Percentiles rank a stretch among this genome's conserved stretches.
Conservation (phyloP, 1,284 basidiomycete species). For the Leccinum discolor region DNA sequence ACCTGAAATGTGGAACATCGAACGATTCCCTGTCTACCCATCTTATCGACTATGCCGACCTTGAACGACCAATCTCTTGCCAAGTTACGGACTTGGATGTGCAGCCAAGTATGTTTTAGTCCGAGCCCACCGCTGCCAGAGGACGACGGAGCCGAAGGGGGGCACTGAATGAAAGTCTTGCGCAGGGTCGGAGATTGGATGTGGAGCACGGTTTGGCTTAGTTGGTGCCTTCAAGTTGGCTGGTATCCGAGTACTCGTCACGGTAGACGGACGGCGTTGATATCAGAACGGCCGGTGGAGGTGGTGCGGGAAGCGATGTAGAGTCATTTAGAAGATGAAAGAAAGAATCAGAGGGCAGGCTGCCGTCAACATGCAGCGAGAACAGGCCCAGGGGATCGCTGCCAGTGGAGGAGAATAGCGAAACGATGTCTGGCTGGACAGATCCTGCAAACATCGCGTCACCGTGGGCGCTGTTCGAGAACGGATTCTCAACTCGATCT, state of each 20-base stretch:
- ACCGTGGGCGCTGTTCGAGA: constrained; percentile 4
- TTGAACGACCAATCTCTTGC: constrained; percentile 76
- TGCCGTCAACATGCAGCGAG: too few species aligned
- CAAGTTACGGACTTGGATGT: constrained; percentile 72
- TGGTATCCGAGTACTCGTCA: constrained; percentile 23
- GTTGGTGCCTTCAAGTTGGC: constrained; percentile 37
- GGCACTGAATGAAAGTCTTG: constrained; percentile 72
- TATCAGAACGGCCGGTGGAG: constrained; percentile 47
- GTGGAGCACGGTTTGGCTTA: constrained; percentile 78
- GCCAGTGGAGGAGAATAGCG: constrained; percentile 79
- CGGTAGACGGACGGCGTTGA: constrained; percentile 33
- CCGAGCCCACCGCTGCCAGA: constrained; percentile 45
- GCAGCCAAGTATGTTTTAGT: constrained; percentile 72
- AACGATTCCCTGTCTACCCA: constrained; percentile 59
- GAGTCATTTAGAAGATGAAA: constrained; percentile 8
- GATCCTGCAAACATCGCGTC: constrained; percentile 51
- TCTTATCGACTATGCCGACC: constrained; percentile 70
- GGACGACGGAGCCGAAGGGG: constrained; percentile 27
- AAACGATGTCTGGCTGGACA: constrained; percentile 67
- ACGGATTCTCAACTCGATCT: constrained; percentile 20
- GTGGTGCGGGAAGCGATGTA: constrained; percentile 51
- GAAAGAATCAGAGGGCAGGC: too few species aligned
- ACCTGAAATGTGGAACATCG: constrained; percentile 86
- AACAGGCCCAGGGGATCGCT: constrained; percentile 25
- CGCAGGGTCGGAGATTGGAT: constrained; percentile 76